Evolutionary conservation across 1,284 basidiomycete species (phyloP), one percentile per base, ranked within the genome.

Genomic region (Sparassis latifolia): DNA sequence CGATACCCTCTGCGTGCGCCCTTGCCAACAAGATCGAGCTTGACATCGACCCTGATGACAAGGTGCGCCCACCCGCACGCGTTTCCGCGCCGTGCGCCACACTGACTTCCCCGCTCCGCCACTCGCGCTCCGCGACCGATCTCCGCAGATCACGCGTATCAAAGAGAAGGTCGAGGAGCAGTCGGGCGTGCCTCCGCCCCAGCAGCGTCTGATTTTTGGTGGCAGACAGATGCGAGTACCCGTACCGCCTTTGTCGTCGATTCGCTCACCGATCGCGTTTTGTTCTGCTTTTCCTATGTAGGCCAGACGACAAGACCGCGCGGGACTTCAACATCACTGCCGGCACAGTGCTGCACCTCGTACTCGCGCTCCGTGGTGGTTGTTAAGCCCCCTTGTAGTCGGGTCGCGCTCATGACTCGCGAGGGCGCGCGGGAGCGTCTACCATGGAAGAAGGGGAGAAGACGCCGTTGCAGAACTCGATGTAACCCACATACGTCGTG

Each of bases 141-240:
- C 20, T 30, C 31, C 33, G 31, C 60, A 97, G 95, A 93, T 97
- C 66, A 78, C 83, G 44, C 86, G 92, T 59, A 96, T 99, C 73
- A 99, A 99, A 75, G 95, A 97, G 77, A 90, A 92, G 68, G 93
- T 99, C 33, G 97, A 99, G 69, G 96, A 98, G 74, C 97, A 99
- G 72, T 96, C 95, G 40, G 97, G 96, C 62, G 97, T 99, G 45
- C 97, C 97, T 12, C 96, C 97, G 54, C 90, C 80, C 39, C 97
- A 99, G 70, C 97, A 99, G 69, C 84, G 97, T 53, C 72, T 99
- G 62, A 99, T 99, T 68, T 98, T 90, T 68, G 74, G 83, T 62
- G 97, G 97, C 43, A 86, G 96, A 68, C 96, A 97, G 65, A 89
- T 99, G 97, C 97, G 62, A 67, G 92, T 79, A 47, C 44, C 45